Conservation (phyloP, 768 basidiomycete species). For the Kwoniella dendrophila region DNA sequence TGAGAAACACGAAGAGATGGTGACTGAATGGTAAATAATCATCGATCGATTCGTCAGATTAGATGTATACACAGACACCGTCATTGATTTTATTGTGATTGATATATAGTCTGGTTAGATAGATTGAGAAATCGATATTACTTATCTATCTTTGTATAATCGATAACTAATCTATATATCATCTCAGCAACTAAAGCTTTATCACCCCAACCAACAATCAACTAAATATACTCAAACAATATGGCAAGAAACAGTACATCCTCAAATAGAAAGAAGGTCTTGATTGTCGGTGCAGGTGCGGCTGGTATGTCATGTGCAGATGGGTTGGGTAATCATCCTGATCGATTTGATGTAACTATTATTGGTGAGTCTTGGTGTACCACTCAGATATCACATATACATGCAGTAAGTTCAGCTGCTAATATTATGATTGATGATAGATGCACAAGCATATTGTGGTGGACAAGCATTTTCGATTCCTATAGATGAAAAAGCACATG, state of each 20-base stretch:
- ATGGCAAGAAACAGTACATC: constrained; percentile 19
- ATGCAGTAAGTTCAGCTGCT: neutral
- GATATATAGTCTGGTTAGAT: too few relatives aligned
- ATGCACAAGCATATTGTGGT: constrained; percentile 57
- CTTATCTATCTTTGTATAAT: too few relatives aligned
- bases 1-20: too few relatives aligned
- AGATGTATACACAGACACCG: too few relatives aligned
- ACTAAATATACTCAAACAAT: too few relatives aligned
- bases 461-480: constrained; percentile 59
- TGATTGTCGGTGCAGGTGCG: constrained; percentile 59
- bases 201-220: too few relatives aligned
- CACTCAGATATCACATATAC: neutral
- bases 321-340: constrained; percentile 56
- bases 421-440: constrained; percentile 11
- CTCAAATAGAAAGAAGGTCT: constrained; percentile 52
- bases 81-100: too few relatives aligned
- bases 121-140: too few relatives aligned
- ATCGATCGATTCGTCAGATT: too few relatives aligned
- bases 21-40: too few relatives aligned
- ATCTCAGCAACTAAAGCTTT: too few relatives aligned
- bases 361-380: constrained; percentile 40
- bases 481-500: constrained; percentile 56
- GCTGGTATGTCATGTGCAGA: constrained; percentile 59
- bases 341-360: constrained; percentile 57
- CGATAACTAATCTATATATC: too few relatives aligned